Evolutionary conservation across 2,329 filamentous ascomycete species (phyloP), one percentile per base, ranked within the genome.

Genomic region (Metarhizium humberi): DNA sequence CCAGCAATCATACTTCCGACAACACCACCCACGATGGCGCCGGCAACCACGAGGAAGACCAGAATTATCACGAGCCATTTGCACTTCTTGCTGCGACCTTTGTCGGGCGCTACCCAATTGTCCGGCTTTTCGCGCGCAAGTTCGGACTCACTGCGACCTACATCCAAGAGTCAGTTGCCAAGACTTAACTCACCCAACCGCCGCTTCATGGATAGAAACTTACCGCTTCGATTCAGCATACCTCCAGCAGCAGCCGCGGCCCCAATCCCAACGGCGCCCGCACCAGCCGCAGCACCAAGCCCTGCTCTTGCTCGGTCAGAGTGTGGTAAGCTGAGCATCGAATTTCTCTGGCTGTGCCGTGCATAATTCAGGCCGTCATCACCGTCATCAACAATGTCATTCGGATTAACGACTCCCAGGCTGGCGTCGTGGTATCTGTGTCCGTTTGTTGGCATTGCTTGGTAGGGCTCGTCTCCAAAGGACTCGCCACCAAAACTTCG

Each of bases 351-450:
- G 43, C 64, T 67, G 48, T 64, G 66, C 50, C 68, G 71, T 52
- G 69, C 73, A 62, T 80, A 85, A 4, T 80, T 77, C 52, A 94
- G 78, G 1, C 87, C 90, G 67, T 95, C 92, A 64, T 96, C 92
- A 32, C 89, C 90, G 65, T 96, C 92, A 67, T 96, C 92, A 25
- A 81, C 81, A 60, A 96, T 92, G 14, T 86, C 84, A 64, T 88
- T 83, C 3, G 91, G 90, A 66, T 96, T 85, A 57, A 94, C 79
- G 2, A 81, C 73, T 43, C 80, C 80, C 4, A 85, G 70, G 8
- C 73, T 69, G 29, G 77, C 71, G 56, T 78, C 77, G 34, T 71
- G 77, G 70, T 66, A 72, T 43, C 69, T 55, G 4, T 48, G 40
- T 14, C 47, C 45, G 3, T 48, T 54, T 3, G 47, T 8, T 13